These are phyloP conservation scores for Tricholoma saponaceum DNA, from an alignment of 768 basidiomycete genomes.

Conservation along the genomic window DNA sequence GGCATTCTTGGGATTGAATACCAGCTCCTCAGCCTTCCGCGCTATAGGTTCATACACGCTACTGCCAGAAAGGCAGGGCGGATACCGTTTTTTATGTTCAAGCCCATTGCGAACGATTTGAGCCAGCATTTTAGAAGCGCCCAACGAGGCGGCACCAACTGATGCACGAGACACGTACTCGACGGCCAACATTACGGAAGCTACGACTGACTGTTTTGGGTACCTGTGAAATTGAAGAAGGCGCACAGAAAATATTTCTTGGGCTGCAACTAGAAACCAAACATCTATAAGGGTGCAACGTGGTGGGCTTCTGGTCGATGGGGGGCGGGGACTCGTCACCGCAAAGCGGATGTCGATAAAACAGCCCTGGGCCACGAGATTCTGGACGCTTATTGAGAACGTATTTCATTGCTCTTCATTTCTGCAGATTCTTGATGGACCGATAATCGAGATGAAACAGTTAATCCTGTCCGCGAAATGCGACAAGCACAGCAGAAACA, in stretches of 20 bases:
- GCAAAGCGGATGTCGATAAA: background rate
- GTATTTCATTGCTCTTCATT: background rate
- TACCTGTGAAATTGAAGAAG: no score
- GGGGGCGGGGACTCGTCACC: background rate
- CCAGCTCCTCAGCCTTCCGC: background rate
- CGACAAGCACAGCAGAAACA: background rate
- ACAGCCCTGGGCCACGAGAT: background rate
- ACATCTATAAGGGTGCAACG: background rate
- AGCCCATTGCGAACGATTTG: background rate
- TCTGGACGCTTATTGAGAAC: background rate
- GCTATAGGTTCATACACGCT: background rate
- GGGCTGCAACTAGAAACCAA: background rate
- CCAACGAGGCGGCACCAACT: background rate
- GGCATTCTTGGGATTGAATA: background rate
- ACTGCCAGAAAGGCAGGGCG: background rate
- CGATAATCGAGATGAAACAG: background rate
- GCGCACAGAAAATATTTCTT: background rate
- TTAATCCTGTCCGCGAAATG: background rate
- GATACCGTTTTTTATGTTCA: background rate
- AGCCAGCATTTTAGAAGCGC: background rate
- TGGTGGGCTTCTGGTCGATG: background rate
- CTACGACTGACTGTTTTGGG: no score
- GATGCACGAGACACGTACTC: background rate
- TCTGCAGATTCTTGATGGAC: background rate
- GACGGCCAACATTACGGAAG: no score